Evolutionary conservation across 305 asterid genomes (phyloP).

Genomic region (Fraxinus sp.): DNA sequence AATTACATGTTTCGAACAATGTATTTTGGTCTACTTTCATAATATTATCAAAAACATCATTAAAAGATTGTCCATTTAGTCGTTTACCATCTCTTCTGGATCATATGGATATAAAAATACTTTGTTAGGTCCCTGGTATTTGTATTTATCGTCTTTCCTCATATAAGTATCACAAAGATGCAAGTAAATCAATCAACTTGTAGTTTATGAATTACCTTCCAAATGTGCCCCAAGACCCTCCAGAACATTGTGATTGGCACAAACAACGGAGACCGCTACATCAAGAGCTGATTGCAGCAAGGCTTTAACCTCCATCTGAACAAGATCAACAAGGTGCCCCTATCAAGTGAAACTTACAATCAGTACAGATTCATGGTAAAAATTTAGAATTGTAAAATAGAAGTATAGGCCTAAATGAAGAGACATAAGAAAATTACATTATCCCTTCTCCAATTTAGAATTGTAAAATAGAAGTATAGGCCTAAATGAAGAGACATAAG

Average conservation of each 20-base stretch:
- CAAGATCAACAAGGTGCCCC: slow-evolving; percentile 99
- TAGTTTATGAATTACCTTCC: slow-evolving; percentile 56
- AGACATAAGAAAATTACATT: slow-evolving; percentile 51
- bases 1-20: background rate
- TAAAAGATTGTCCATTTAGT: background rate
- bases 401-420: slow-evolving; percentile 3
- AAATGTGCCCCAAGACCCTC: slow-evolving; percentile 96
- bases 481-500: slow-evolving; percentile 17
- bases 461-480: background rate
- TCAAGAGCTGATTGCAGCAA: slow-evolving; percentile 89
- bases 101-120: background rate
- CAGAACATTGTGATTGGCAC: slow-evolving; percentile 83
- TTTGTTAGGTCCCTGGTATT: slow-evolving; percentile 1
- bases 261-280: slow-evolving; percentile 73
- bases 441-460: slow-evolving; percentile 68
- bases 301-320: slow-evolving; percentile 80
- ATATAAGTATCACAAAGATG: background rate
- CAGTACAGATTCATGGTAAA: slow-evolving; percentile 20
- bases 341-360: slow-evolving; percentile 30
- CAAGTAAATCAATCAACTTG: slow-evolving; percentile 9
- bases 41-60: background rate
- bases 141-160: background rate
- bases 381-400: background rate
- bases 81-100: background rate
- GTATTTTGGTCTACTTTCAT: background rate